Evolutionary conservation across 1,139 yeast genomes (phyloP).

Genomic region (Magnusiomyces suaveolens): DNA sequence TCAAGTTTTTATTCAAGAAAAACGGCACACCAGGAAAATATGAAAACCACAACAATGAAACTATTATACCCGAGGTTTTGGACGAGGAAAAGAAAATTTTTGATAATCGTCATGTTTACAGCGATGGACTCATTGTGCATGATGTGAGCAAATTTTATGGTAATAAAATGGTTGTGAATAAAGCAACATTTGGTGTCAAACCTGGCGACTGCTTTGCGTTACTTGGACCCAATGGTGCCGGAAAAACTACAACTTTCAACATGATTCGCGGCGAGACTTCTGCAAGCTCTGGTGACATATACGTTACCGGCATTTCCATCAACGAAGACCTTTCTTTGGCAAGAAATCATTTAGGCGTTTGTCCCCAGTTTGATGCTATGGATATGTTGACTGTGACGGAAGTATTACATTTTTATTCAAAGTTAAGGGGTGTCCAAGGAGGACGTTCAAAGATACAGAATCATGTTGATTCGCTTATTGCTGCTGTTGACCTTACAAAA

Average conservation of each 20-base stretch:
- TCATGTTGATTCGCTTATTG: slow-evolving; percentile 60
- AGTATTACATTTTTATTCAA: slow-evolving; percentile 29
- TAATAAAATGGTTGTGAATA: slow-evolving; percentile 26
- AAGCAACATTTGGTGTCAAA: slow-evolving; percentile 31
- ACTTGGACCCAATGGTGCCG: slow-evolving; percentile 97
- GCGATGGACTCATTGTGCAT: slow-evolving; percentile 24
- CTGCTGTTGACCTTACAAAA: slow-evolving; percentile 31
- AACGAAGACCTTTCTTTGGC: slow-evolving; percentile 25
- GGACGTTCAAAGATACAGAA: slow-evolving; percentile 73
- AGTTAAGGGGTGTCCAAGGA: slow-evolving; percentile 26
- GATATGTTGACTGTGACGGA: slow-evolving; percentile 32
- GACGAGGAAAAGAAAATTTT: background rate
- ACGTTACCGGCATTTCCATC: slow-evolving; percentile 28
- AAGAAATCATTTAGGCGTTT: slow-evolving; percentile 30
- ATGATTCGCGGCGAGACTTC: slow-evolving; percentile 47
- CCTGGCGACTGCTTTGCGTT: slow-evolving; percentile 32
- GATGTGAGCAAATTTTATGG: slow-evolving; percentile 28
- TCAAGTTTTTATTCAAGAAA: background rate
- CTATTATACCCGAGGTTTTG: background rate
- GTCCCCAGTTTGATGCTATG: slow-evolving; percentile 36
- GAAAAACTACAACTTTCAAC: slow-evolving; percentile 79
- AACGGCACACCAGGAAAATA: background rate
- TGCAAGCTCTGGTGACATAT: slow-evolving; percentile 27
- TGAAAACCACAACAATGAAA: background rate
- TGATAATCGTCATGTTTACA: background rate